A percentile compares a stretch with the other conserved stretches of the same genome.
phyloP scores from a whole-genome alignment of 2,329 filamentous ascomycete species.

The Diaporthe citri region DNA sequence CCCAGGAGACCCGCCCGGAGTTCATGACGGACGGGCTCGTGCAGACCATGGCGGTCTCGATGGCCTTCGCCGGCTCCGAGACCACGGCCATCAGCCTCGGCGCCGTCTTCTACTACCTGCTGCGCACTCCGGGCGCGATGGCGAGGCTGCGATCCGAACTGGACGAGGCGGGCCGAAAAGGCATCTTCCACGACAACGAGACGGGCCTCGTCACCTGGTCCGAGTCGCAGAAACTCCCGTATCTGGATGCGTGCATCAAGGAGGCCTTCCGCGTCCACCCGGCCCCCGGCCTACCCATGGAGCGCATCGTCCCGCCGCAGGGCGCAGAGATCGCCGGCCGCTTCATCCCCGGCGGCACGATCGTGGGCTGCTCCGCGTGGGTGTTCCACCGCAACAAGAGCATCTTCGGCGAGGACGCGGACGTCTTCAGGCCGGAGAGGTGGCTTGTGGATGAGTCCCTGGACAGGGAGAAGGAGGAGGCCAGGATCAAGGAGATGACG shows the following conservation, averaged over 20 bases:
- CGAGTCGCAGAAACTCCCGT: slow-evolving; percentile 76
- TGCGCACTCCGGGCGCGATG: slow-evolving; percentile 43
- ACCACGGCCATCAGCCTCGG: slow-evolving; percentile 46
- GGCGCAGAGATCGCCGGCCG: slow-evolving; percentile 74
- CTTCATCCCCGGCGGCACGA: slow-evolving; percentile 76
- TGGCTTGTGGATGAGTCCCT: slow-evolving; percentile 65
- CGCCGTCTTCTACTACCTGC: slow-evolving; percentile 46
- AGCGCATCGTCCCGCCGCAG: slow-evolving; percentile 78
- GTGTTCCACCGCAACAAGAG: slow-evolving; percentile 77
- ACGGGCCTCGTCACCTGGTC: slow-evolving; percentile 76
- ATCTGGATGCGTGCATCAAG: slow-evolving; percentile 72
- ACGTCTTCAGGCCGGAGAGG: slow-evolving; percentile 76
- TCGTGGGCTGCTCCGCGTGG: slow-evolving; percentile 82
- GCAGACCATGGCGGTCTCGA: slow-evolving; percentile 76
- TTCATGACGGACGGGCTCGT: slow-evolving; percentile 80
- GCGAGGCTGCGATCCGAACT: slow-evolving; percentile 51
- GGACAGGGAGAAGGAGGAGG: slow-evolving; percentile 65
- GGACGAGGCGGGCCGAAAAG: slow-evolving; percentile 40
- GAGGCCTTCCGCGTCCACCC: slow-evolving; percentile 55
- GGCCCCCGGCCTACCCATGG: slow-evolving; percentile 78
- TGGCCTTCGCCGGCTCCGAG: slow-evolving; percentile 47
- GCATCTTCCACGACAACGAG: slow-evolving; percentile 44
- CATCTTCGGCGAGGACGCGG: slow-evolving; percentile 76
- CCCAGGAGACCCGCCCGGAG: slow-evolving; percentile 74
- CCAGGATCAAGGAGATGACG: slow-evolving; percentile 74